Percentiles rank a stretch among this genome's conserved stretches.
These are phyloP conservation scores for Lentinula raphanica DNA, from an alignment of 768 basidiomycete species.

Conservation along the genomic window DNA sequence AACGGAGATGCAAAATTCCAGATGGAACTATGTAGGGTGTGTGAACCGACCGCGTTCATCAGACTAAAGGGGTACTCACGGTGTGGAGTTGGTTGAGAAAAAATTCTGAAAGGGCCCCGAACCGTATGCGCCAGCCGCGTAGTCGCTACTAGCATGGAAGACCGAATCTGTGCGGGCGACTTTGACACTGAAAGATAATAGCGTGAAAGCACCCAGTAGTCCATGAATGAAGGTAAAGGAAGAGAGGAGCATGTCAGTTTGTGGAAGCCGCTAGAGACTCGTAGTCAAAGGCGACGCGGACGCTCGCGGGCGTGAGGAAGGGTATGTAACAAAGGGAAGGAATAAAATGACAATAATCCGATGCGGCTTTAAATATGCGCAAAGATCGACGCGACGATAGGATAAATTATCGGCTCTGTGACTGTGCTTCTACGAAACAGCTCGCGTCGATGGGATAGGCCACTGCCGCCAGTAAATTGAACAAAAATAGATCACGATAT, in stretches of 20 bases:
- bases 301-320: too few relatives aligned
- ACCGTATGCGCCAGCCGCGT: background rate
- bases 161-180: background rate
- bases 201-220: background rate
- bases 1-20: slow-evolving; percentile 1
- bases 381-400: too few relatives aligned
- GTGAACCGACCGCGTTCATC: too few relatives aligned
- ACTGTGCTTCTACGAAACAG: too few relatives aligned
- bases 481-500: too few relatives aligned
- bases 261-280: background rate
- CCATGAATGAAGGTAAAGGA: background rate
- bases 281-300: too few relatives aligned
- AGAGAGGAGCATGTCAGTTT: background rate
- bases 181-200: background rate
- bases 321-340: too few relatives aligned
- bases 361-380: too few relatives aligned
- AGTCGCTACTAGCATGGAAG: background rate
- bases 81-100: background rate
- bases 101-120: background rate
- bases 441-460: too few relatives aligned
- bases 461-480: too few relatives aligned
- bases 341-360: too few relatives aligned
- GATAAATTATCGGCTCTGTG: too few relatives aligned
- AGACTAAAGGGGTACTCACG: background rate
- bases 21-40: background rate